Evolutionary conservation across 306 rosid genomes (phyloP).

Genomic region (Gleditsia sinensis): DNA sequence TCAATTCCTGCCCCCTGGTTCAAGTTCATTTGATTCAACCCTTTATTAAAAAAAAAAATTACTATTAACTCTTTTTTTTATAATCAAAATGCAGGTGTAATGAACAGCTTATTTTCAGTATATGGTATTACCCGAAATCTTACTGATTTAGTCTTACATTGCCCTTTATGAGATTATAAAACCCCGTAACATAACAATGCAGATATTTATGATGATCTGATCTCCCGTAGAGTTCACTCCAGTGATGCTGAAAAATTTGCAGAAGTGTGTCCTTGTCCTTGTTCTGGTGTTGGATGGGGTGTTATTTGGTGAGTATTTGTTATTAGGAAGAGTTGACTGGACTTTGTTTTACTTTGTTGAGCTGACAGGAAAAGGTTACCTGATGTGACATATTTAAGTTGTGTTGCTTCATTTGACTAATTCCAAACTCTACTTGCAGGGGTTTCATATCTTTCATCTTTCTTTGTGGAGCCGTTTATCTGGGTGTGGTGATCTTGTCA

Average conservation of each 20-base stretch:
- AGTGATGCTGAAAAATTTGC: conserved; percentile 80
- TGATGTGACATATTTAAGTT: not conserved
- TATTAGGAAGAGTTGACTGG: not conserved
- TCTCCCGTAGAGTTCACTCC: conserved; percentile 68
- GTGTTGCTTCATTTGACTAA: not conserved
- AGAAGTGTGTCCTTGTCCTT: conserved; percentile 72
- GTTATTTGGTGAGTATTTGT: conserved; percentile 58
- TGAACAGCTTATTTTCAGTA: conserved; percentile 74
- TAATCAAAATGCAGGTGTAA: conserved; percentile 55
- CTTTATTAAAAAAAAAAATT: not conserved
- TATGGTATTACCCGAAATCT: conserved; percentile 51
- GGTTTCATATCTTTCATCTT: conserved; percentile 58
- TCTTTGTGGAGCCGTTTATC: conserved; percentile 66
- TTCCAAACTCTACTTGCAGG: conserved; percentile 42
- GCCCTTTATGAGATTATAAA: conserved; percentile 3
- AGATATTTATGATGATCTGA: conserved; percentile 73
- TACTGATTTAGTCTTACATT: conserved; percentile 1
- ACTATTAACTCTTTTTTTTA: not conserved
- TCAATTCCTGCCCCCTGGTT: not conserved
- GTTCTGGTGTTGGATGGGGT: conserved; percentile 78
- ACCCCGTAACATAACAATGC: conserved; percentile 22
- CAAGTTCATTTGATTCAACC: not conserved
- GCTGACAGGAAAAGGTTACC: not conserved
- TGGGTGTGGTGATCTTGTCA: conserved; percentile 63
- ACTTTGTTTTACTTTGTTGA: not conserved